A percentile compares a stretch with the other conserved stretches of the same genome.
These are phyloP conservation scores for Aspergillus avenaceus DNA, from an alignment of 495 filamentous ascomycete genomes.

Conservation along the genomic window DNA sequence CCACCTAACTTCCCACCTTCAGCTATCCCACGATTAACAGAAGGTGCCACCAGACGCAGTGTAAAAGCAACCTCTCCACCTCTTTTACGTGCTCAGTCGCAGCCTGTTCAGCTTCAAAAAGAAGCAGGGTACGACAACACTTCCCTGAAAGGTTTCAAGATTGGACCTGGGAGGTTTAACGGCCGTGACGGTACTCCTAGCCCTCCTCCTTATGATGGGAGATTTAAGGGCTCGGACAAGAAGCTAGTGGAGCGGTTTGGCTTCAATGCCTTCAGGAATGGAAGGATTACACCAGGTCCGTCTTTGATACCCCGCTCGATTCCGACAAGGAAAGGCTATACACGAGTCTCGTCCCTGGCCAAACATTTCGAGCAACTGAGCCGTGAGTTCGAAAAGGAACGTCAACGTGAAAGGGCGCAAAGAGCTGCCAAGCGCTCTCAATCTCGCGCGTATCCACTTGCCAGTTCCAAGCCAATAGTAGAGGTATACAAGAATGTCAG, in stretches of 20 bases:
- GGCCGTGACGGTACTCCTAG: slow-evolving; percentile 14
- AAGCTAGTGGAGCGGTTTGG: slow-evolving; percentile 66
- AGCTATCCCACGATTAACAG: slow-evolving; percentile 48
- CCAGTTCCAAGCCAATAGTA: slow-evolving; percentile 92
- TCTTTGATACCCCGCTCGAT: slow-evolving; percentile 90
- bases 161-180: slow-evolving; percentile 19
- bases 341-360: slow-evolving; percentile 80
- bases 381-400: slow-evolving; percentile 93
- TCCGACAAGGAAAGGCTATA: slow-evolving; percentile 56
- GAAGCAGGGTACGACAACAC: slow-evolving; percentile 20
- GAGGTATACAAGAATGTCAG: slow-evolving; percentile 91
- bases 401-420: slow-evolving; percentile 77
- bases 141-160: slow-evolving; percentile 19
- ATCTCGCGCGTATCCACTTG: slow-evolving; percentile 79
- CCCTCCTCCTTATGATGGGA: slow-evolving; percentile 21
- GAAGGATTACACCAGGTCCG: slow-evolving; percentile 54
- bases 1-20: slow-evolving; percentile 35
- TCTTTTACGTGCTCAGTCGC: slow-evolving; percentile 65
- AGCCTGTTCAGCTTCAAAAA: slow-evolving; percentile 49
- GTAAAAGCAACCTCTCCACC: slow-evolving; percentile 56
- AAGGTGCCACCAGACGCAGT: slow-evolving; percentile 35
- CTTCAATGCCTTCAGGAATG: slow-evolving; percentile 55
- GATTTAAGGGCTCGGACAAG: slow-evolving; percentile 56
- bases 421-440: slow-evolving; percentile 76
- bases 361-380: slow-evolving; percentile 96